Percentiles rank a stretch among this genome's conserved stretches.
These are phyloP conservation scores for Ceriops decandra DNA, from an alignment of 345 rosid genomes.

Conservation along the genomic window DNA sequence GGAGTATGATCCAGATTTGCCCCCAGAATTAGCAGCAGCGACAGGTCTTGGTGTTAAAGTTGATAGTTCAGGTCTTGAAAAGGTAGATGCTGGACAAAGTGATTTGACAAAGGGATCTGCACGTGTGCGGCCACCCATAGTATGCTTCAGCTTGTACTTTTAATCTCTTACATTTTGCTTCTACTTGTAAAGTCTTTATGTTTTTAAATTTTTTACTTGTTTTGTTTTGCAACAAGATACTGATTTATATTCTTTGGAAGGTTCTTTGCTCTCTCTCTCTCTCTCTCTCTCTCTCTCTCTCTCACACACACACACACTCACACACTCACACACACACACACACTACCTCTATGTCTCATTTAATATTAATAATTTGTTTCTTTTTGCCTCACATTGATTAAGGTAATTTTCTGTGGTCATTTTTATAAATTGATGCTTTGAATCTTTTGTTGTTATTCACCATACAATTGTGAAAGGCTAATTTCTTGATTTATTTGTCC, in stretches of 20 bases:
- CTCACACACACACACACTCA: background rate
- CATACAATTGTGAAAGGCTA: constrained; percentile 7
- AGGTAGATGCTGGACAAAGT: constrained; percentile 54
- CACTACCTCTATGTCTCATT: too few species aligned
- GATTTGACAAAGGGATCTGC: constrained; percentile 55
- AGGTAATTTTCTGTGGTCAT: background rate
- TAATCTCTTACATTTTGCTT: constrained; percentile 13
- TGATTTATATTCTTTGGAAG: background rate
- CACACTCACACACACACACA: background rate
- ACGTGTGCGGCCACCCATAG: constrained; percentile 71
- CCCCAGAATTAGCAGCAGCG: constrained; percentile 98
- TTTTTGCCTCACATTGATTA: constrained; percentile 3
- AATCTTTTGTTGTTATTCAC: constrained; percentile 9
- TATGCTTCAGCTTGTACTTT: constrained; percentile 38
- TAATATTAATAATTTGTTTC: background rate
- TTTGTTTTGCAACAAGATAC: background rate
- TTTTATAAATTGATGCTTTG: constrained; percentile 3
- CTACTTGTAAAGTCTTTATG: background rate
- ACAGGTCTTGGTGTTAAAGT: constrained; percentile 60
- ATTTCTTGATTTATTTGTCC: constrained; percentile 16
- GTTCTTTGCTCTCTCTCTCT: background rate
- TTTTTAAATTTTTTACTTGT: background rate
- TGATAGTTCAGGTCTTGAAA: constrained; percentile 54
- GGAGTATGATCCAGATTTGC: constrained; percentile 97
- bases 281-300: background rate